These are phyloP conservation scores for Discostella stelligeroides DNA, from an alignment of 108 stramenopile genomes.

Conservation along the genomic window DNA sequence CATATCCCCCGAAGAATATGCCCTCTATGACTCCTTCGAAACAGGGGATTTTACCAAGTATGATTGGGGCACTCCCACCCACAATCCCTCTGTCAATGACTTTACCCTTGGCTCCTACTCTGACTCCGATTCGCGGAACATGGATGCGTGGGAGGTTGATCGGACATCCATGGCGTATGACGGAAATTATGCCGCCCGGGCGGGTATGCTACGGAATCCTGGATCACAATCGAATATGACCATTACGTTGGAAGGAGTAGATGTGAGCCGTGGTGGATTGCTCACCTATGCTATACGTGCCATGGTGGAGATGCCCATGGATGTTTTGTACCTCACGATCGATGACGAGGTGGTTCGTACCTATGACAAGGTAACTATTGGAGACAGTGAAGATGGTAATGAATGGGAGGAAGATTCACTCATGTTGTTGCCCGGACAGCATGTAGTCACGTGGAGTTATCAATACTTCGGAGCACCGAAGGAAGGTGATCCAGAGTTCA, in stretches of 20 bases:
- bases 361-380: conserved; percentile 25
- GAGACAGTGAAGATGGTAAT: conserved; percentile 9
- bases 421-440: conserved; percentile 30
- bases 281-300: conserved; percentile 43
- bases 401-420: conserved; percentile 45
- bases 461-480: conserved; percentile 28
- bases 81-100: background rate
- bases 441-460: conserved; percentile 41
- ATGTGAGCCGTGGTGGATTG: conserved; percentile 21
- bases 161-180: conserved; percentile 32
- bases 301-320: conserved; percentile 28
- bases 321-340: conserved; percentile 31
- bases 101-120: background rate
- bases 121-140: background rate
- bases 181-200: conserved; percentile 33
- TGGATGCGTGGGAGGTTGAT: conserved; percentile 41
- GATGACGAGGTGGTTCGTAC: conserved; percentile 27
- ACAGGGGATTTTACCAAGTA: conserved; percentile 22
- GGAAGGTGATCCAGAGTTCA: background rate
- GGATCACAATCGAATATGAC: conserved; percentile 28
- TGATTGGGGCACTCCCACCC: conserved; percentile 21
- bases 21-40: conserved; percentile 48
- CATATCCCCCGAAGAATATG: conserved; percentile 5
- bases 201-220: conserved; percentile 20
- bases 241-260: conserved; percentile 18